phyloP scores from a whole-genome alignment of 768 basidiomycete species.

The Tricholoma saponaceum region DNA sequence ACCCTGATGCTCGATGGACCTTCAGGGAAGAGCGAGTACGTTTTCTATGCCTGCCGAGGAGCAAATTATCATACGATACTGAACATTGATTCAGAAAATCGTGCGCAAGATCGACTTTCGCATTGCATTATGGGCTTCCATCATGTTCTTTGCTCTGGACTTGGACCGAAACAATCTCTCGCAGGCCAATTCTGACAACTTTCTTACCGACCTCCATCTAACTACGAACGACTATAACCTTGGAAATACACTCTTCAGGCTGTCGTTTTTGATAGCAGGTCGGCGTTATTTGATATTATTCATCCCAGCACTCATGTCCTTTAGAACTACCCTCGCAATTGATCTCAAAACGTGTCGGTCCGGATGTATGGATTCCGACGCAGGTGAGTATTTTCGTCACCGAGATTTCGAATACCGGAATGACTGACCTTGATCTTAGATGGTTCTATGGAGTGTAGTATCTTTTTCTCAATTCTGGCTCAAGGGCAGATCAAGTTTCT shows the following conservation, averaged over 20 bases:
- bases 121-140: slow-evolving; percentile 56
- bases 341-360: slow-evolving; percentile 62
- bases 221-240: slow-evolving; percentile 64
- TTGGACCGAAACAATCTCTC: slow-evolving; percentile 58
- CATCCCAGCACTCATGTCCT: not conserved
- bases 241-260: slow-evolving; percentile 55
- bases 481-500: slow-evolving; percentile 45
- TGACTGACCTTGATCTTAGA: slow-evolving; percentile 23
- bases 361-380: slow-evolving; percentile 62
- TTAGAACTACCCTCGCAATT: slow-evolving; percentile 63
- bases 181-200: slow-evolving; percentile 68
- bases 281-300: not conserved
- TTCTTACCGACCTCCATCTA: slow-evolving; percentile 55
- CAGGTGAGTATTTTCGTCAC: slow-evolving; percentile 32
- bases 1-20: slow-evolving; percentile 65
- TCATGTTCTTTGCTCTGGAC: slow-evolving; percentile 64
- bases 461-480: slow-evolving; percentile 61
- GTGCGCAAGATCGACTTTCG: slow-evolving; percentile 57
- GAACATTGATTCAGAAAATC: slow-evolving; percentile 30
- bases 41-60: not conserved
- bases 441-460: slow-evolving; percentile 53
- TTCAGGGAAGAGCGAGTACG: slow-evolving; percentile 61
- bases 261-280: slow-evolving; percentile 44
- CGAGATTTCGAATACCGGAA: not conserved
- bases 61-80: not conserved